phyloP scores from a whole-genome alignment of 1,284 basidiomycete genomes.

The Heliocybe sulcata region DNA sequence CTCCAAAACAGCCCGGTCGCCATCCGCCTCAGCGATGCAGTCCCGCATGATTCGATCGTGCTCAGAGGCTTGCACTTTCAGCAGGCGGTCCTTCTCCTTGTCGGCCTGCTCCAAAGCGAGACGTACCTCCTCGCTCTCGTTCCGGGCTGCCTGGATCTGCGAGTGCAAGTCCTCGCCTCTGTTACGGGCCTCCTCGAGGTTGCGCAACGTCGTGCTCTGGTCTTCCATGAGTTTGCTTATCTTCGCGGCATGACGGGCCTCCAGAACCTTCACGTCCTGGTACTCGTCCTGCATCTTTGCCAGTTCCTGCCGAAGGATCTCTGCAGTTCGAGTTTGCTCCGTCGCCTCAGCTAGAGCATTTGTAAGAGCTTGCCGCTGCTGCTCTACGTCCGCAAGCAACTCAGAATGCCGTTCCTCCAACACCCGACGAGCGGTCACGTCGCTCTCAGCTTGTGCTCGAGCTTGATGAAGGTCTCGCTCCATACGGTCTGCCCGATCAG shows the following conservation, averaged over 20 bases:
- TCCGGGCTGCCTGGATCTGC: conserved; percentile 60
- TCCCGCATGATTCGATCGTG: conserved; percentile 82
- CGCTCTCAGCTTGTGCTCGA: conserved; percentile 56
- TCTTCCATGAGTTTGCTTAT: conserved; percentile 65
- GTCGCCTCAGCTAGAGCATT: conserved; percentile 64
- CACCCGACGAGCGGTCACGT: conserved; percentile 46
- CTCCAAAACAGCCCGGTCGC: conserved; percentile 84
- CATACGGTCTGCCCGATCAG: conserved; percentile 34
- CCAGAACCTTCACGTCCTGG: conserved; percentile 68
- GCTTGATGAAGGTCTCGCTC: conserved; percentile 61
- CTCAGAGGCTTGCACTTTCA: conserved; percentile 70
- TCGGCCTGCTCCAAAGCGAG: conserved; percentile 59
- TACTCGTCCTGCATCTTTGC: conserved; percentile 53
- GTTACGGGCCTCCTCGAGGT: conserved; percentile 67
- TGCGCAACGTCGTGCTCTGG: conserved; percentile 59
- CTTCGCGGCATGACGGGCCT: conserved; percentile 58
- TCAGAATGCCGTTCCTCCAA: conserved; percentile 65
- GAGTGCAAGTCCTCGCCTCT: conserved; percentile 67
- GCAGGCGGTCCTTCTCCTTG: conserved; percentile 67
- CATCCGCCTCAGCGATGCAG: conserved; percentile 86
- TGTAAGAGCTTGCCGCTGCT: conserved; percentile 50
- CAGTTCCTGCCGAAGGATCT: conserved; percentile 65
- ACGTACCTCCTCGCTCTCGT: conserved; percentile 62
- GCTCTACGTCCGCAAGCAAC: conserved; percentile 50
- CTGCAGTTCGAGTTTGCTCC: conserved; percentile 54